Percentiles rank a stretch among this genome's conserved stretches.
These are phyloP conservation scores for Aspergillus melleus DNA, from an alignment of 2,329 filamentous ascomycete genomes.

Conservation along the genomic window DNA sequence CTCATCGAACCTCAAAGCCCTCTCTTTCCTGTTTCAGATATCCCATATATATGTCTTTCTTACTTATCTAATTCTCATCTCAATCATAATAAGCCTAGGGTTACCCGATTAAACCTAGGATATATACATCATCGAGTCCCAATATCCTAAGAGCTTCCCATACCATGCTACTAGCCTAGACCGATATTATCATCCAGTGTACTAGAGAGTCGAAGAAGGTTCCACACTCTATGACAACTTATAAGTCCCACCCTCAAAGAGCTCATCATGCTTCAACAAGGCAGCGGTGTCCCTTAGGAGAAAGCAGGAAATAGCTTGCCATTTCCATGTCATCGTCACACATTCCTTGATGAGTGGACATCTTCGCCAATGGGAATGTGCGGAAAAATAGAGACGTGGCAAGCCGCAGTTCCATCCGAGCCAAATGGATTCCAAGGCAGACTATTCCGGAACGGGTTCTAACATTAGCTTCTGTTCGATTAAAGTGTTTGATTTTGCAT, in stretches of 20 bases:
- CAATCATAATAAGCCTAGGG: no score
- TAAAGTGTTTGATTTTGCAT: neutral
- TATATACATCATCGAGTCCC: no score
- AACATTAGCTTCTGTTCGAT: neutral
- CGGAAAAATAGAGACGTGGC: conserved; percentile 55
- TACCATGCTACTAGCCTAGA: no score
- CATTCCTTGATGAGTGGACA: conserved; percentile 26
- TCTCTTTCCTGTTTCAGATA: no score
- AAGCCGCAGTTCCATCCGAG: conserved; percentile 57
- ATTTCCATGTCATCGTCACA: conserved; percentile 43
- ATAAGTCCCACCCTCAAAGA: neutral
- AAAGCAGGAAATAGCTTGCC: conserved; percentile 47
- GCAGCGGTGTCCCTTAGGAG: conserved; percentile 45
- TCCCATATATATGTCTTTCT: no score
- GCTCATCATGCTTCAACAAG: conserved; percentile 29
- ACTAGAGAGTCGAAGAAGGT: no score
- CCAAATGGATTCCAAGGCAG: conserved; percentile 69
- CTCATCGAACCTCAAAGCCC: no score
- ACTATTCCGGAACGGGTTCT: conserved; percentile 29
- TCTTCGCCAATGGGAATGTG: conserved; percentile 22
- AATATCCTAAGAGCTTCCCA: no score
- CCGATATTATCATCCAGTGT: no score
- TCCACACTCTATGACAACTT: no score
- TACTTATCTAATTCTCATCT: no score
- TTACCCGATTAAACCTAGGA: no score